Evolutionary conservation across 768 basidiomycete species (phyloP).

Genomic region (Pleurotus giganteus): DNA sequence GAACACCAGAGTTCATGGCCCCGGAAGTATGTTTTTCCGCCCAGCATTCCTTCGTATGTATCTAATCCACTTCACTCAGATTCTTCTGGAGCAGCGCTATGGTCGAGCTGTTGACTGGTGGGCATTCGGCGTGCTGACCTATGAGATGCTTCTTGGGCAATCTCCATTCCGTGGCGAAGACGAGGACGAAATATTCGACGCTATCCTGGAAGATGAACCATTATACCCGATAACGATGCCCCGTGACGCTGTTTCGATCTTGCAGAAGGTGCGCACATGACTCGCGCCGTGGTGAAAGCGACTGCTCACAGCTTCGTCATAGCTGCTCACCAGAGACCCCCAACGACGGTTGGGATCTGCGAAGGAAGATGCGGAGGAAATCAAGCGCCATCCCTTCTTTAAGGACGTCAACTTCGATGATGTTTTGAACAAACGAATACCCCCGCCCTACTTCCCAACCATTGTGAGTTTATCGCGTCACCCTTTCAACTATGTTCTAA

Average conservation of each 20-base stretch:
- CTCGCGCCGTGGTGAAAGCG: neutral
- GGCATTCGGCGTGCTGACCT: slow-evolving; percentile 98
- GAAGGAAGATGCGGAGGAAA: slow-evolving; percentile 92
- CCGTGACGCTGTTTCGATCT: slow-evolving; percentile 89
- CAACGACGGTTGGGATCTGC: slow-evolving; percentile 85
- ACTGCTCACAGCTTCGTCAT: slow-evolving; percentile 11
- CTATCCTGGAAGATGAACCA: slow-evolving; percentile 97
- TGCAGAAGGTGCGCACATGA: slow-evolving; percentile 72
- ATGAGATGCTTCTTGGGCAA: slow-evolving; percentile 98
- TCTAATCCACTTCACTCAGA: slow-evolving; percentile 46
- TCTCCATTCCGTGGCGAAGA: slow-evolving; percentile 99
- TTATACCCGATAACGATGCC: slow-evolving; percentile 99
- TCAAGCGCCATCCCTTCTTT: slow-evolving; percentile 98
- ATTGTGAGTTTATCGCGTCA: slow-evolving; percentile 58
- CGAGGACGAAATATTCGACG: slow-evolving; percentile 99
- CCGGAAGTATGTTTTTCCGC: slow-evolving; percentile 71
- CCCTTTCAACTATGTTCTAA: slow-evolving; percentile 13
- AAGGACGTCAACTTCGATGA: slow-evolving; percentile 97
- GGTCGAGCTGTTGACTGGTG: slow-evolving; percentile 99
- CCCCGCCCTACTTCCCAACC: slow-evolving; percentile 95
- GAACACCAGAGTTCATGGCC: slow-evolving; percentile 99
- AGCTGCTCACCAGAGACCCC: slow-evolving; percentile 94
- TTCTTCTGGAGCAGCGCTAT: slow-evolving; percentile 97
- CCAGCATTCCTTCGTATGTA: neutral
- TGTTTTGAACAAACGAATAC: slow-evolving; percentile 95